phyloP scores from a whole-genome alignment of 192 early-diverging fungal species.

The Backusella circina region DNA sequence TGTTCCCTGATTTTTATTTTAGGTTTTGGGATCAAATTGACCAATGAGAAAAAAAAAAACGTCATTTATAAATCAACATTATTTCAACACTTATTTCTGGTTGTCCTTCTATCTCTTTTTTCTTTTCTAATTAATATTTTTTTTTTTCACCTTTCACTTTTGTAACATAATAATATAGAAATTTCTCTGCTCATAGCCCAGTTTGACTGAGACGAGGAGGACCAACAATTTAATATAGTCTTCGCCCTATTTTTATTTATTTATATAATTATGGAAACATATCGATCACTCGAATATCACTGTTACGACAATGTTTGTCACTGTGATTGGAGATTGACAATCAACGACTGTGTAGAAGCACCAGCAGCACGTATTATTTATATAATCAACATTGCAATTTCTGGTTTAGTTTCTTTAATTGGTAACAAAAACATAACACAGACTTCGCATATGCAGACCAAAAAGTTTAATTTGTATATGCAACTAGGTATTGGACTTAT shows the following conservation, averaged over 20 bases:
- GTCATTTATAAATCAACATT: background rate
- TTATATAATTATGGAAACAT: background rate
- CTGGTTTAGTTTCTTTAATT: constrained; percentile 16
- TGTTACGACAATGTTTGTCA: constrained; percentile 15
- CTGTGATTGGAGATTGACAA: constrained; percentile 20
- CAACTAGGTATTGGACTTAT: constrained; percentile 12
- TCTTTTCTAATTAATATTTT: background rate
- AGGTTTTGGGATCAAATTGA: background rate
- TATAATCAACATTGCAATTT: constrained; percentile 16
- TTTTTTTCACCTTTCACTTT: background rate
- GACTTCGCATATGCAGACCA: background rate
- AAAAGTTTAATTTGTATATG: background rate
- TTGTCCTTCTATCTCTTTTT: background rate
- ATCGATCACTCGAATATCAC: background rate
- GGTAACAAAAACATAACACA: constrained; percentile 8
- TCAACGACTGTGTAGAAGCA: constrained; percentile 14
- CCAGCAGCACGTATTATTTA: constrained; percentile 15
- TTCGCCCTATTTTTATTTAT: background rate
- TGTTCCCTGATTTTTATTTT: background rate
- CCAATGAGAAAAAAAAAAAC: background rate
- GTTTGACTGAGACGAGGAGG: background rate
- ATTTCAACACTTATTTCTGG: background rate
- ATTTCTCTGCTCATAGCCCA: background rate
- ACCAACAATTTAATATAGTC: background rate
- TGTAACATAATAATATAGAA: background rate